phyloP scores from a whole-genome alignment of 257 asterid genomes.

The Vinca minor region DNA sequence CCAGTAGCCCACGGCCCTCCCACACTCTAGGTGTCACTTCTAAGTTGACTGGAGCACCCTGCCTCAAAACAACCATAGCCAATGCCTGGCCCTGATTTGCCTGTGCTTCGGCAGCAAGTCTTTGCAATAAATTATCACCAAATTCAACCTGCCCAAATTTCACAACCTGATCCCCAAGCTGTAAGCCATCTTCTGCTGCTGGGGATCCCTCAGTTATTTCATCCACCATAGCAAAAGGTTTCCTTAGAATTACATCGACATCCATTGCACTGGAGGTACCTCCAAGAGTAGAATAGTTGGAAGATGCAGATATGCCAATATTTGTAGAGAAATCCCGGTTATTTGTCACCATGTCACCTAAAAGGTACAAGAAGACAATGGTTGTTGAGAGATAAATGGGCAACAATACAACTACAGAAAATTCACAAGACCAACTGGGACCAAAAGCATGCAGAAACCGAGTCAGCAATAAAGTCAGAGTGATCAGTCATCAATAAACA shows the following conservation, averaged over 20 bases:
- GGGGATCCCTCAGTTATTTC: slow-evolving; percentile 86
- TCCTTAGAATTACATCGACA: slow-evolving; percentile 42
- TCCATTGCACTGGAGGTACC: slow-evolving; percentile 44
- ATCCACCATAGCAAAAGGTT: slow-evolving; percentile 82
- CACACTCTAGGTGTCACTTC: slow-evolving; percentile 75
- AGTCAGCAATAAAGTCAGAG: background rate
- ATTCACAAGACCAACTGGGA: background rate
- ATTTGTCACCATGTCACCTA: slow-evolving; percentile 24
- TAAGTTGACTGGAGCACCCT: slow-evolving; percentile 47
- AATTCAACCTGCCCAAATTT: slow-evolving; percentile 74
- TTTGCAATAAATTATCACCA: slow-evolving; percentile 57
- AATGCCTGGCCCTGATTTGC: slow-evolving; percentile 46
- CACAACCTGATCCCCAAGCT: slow-evolving; percentile 88
- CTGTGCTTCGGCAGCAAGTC: slow-evolving; percentile 78
- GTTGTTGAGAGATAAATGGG: background rate
- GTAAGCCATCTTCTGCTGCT: slow-evolving; percentile 92
- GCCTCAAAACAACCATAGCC: slow-evolving; percentile 66
- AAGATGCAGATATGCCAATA: slow-evolving; percentile 29
- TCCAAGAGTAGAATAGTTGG: slow-evolving; percentile 19
- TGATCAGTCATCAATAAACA: background rate
- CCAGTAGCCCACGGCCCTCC: slow-evolving; percentile 87
- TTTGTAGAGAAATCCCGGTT: slow-evolving; percentile 22
- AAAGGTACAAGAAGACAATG: slow-evolving; percentile 7
- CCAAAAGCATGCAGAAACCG: background rate
- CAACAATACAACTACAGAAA: background rate